Conservation (phyloP, 805 yeast species). For the Saturnispora bothae region DNA sequence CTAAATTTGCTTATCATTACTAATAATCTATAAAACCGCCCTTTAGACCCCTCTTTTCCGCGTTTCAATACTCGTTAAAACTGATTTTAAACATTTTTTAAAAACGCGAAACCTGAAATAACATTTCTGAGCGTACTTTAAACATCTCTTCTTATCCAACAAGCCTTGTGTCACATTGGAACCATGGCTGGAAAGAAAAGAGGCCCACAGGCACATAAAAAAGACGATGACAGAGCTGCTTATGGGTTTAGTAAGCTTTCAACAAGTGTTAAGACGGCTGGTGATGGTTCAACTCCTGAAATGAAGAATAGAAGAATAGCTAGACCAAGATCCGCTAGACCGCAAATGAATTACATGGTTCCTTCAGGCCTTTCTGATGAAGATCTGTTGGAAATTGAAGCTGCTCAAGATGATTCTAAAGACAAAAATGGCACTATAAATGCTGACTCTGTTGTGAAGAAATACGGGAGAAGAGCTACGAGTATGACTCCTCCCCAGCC, state of each 20-base stretch:
- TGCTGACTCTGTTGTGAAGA: neutral
- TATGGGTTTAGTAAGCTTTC: neutral
- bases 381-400: neutral
- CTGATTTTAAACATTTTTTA: no score
- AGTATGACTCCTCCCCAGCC: neutral
- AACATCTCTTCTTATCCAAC: no score
- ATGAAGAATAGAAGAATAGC: constrained; percentile 1
- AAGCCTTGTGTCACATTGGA: no score
- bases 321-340: constrained; percentile 5
- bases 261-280: neutral
- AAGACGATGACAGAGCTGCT: neutral
- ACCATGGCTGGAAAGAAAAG: neutral
- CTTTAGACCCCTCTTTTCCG: no score
- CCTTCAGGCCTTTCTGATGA: constrained; percentile 3
- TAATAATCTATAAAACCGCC: no score
- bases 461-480: neutral
- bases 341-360: constrained; percentile 1
- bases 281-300: neutral
- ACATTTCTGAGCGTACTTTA: no score
- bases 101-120: no score
- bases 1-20: no score
- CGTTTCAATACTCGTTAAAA: no score
- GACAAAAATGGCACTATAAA: neutral
- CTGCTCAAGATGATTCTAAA: neutral
- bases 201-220: neutral